Evolutionary conservation across 108 stramenopile genomes (phyloP).

Genomic region (Cyclostephanos tholiformis): DNA sequence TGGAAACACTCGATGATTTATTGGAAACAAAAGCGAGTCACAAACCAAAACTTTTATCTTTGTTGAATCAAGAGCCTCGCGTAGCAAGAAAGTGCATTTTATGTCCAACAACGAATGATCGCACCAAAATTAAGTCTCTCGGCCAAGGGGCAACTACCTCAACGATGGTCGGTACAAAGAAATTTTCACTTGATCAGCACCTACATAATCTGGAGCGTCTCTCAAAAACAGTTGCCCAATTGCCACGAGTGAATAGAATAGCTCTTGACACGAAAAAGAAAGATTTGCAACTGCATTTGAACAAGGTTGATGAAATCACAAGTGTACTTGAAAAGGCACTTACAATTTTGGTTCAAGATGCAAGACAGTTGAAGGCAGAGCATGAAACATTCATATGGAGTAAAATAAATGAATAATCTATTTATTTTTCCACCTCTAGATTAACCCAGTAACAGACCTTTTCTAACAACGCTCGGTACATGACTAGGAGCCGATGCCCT

Average conservation of each 20-base stretch:
- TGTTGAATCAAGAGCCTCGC: background rate
- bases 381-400: background rate
- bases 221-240: conserved; percentile 7
- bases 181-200: conserved; percentile 13
- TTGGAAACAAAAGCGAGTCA: conserved; percentile 4
- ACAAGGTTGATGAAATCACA: conserved; percentile 22
- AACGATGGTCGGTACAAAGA: background rate
- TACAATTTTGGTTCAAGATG: background rate
- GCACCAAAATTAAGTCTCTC: background rate
- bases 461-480: conserved; percentile 37
- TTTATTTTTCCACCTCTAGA: background rate
- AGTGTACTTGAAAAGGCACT: conserved; percentile 12
- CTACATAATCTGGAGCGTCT: conserved; percentile 26
- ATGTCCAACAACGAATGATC: background rate
- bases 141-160: conserved; percentile 5
- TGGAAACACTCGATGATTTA: conserved; percentile 9
- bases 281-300: conserved; percentile 12
- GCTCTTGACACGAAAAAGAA: background rate
- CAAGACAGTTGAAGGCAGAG: background rate
- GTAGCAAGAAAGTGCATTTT: background rate
- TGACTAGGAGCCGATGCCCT: conserved; percentile 27
- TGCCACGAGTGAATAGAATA: conserved; percentile 3
- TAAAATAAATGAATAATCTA: too few species aligned
- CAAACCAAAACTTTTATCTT: conserved; percentile 11
- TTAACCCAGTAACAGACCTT: conserved; percentile 34